Evolutionary conservation across 1,284 basidiomycete genomes (phyloP).

Genomic region (Cystobasidium sp.): DNA sequence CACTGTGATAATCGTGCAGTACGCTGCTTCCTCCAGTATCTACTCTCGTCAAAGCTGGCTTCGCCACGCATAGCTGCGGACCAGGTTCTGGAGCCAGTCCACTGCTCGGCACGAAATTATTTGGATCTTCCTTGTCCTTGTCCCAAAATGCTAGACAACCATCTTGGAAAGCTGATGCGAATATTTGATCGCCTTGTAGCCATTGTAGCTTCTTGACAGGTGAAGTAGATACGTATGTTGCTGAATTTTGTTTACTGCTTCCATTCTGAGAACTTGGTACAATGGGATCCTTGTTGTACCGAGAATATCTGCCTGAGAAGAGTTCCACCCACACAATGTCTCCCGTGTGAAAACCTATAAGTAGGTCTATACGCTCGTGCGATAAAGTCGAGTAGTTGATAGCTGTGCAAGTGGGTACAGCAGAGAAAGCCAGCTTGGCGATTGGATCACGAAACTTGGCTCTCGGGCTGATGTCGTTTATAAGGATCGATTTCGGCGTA

Average conservation of each 20-base stretch:
- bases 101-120: neutral
- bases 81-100: slow-evolving; percentile 25
- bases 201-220: slow-evolving; percentile 40
- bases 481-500: slow-evolving; percentile 21
- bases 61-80: neutral
- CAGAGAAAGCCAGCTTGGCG: slow-evolving; percentile 80
- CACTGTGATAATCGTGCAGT: slow-evolving; percentile 4
- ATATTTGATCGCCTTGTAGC: slow-evolving; percentile 59
- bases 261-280: neutral
- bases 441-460: slow-evolving; percentile 67
- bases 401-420: slow-evolving; percentile 84
- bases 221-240: slow-evolving; percentile 13
- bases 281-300: slow-evolving; percentile 73
- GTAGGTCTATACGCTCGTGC: slow-evolving; percentile 78
- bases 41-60: slow-evolving; percentile 2
- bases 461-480: slow-evolving; percentile 35
- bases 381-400: slow-evolving; percentile 78
- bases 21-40: slow-evolving; percentile 11
- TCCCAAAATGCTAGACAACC: slow-evolving; percentile 86
- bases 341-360: slow-evolving; percentile 90
- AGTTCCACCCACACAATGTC: slow-evolving; percentile 89
- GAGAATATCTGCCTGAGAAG: slow-evolving; percentile 69
- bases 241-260: slow-evolving; percentile 5
- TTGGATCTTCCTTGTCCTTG: slow-evolving; percentile 77
- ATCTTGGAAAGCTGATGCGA: slow-evolving; percentile 88